phyloP scores from a whole-genome alignment of 441 rosid genomes.

The Geranium incanum region DNA sequence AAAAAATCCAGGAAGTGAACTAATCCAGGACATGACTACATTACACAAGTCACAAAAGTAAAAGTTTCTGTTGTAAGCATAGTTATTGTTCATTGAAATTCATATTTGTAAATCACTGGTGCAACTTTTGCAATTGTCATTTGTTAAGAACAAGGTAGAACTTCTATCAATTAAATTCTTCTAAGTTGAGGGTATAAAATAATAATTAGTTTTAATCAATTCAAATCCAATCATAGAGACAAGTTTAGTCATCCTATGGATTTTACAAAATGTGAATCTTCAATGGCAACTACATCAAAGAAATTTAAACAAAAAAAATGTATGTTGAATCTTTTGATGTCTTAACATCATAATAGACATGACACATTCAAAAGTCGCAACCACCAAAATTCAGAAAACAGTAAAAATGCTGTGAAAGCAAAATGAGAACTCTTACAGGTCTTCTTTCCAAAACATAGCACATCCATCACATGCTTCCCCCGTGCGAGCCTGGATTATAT shows the following conservation, averaged over 20 bases:
- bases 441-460: constrained; percentile 80
- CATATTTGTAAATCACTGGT: neutral
- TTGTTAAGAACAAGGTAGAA: neutral
- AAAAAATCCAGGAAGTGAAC: neutral
- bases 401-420: neutral
- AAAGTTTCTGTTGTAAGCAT: too few species aligned
- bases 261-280: neutral
- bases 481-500: constrained; percentile 61
- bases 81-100: neutral
- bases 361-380: neutral
- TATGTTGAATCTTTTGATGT: neutral
- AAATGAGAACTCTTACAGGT: constrained; percentile 38
- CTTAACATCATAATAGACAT: neutral
- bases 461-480: constrained; percentile 88
- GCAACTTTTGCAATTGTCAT: neutral
- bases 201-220: neutral
- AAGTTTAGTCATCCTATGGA: neutral
- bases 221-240: neutral
- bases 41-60: neutral
- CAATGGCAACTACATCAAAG: neutral
- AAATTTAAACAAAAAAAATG: neutral
- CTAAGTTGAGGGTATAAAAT: neutral
- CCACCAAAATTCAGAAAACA: constrained; percentile 7
- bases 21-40: neutral
- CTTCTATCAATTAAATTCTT: neutral